Evolutionary conservation across 768 basidiomycete species (phyloP).

Genomic region (Podaxis pistillaris): DNA sequence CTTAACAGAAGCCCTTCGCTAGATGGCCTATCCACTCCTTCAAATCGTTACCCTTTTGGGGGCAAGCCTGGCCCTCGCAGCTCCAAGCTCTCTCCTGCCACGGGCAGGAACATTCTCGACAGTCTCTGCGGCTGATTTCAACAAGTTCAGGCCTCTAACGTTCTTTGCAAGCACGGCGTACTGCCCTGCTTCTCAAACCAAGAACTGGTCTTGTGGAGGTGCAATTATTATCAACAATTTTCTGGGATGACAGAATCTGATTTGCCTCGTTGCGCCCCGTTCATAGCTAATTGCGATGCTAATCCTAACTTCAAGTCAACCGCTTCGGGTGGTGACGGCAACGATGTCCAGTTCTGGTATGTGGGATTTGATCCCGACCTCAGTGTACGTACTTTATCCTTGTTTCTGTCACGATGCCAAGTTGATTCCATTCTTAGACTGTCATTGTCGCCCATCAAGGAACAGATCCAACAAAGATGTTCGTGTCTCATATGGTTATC

Average conservation of each 20-base stretch:
- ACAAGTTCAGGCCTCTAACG: slow-evolving; percentile 42
- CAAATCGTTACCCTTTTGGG: slow-evolving; percentile 1
- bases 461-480: slow-evolving; percentile 19
- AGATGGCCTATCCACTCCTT: slow-evolving; percentile 8
- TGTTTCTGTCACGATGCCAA: not conserved
- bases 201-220: slow-evolving; percentile 52
- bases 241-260: slow-evolving; percentile 33
- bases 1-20: not conserved
- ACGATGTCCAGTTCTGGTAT: slow-evolving; percentile 42
- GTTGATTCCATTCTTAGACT: slow-evolving; percentile 18
- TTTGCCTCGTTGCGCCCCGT: slow-evolving; percentile 27
- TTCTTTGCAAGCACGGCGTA: slow-evolving; percentile 48
- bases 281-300: slow-evolving; percentile 41
- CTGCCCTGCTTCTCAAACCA: slow-evolving; percentile 39
- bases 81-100: slow-evolving; percentile 21
- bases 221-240: not conserved
- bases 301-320: slow-evolving; percentile 46
- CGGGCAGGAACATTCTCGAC: slow-evolving; percentile 28
- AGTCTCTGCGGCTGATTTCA: slow-evolving; percentile 37
- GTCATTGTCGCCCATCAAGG: slow-evolving; percentile 37
- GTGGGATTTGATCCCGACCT: slow-evolving; percentile 39
- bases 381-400: slow-evolving; percentile 17
- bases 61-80: slow-evolving; percentile 16
- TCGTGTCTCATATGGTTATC: not conserved
- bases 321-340: slow-evolving; percentile 50